Conservation (phyloP, 2,329 filamentous ascomycete species). For the Fonsecaea nubica region DNA sequence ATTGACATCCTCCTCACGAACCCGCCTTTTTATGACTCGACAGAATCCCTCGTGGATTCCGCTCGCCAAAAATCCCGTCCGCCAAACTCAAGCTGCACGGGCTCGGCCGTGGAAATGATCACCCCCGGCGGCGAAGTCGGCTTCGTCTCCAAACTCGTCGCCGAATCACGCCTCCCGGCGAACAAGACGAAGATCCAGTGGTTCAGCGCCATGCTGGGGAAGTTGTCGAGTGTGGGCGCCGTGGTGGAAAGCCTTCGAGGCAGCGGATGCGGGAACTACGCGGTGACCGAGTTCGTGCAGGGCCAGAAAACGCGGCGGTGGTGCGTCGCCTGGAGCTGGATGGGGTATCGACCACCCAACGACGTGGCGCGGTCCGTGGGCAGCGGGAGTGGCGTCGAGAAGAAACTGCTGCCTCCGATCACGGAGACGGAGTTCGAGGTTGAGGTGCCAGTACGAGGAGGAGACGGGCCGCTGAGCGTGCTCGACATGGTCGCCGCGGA, state of each 20-base stretch:
- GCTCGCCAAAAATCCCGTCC: constrained; percentile 70
- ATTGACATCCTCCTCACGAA: constrained; percentile 93
- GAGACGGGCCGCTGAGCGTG: constrained; percentile 1
- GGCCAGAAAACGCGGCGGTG: constrained; percentile 81
- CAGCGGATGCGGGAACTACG: constrained; percentile 74
- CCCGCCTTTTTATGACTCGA: constrained; percentile 88
- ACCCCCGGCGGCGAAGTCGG: constrained; percentile 76
- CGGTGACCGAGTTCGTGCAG: constrained; percentile 79
- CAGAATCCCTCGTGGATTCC: constrained; percentile 69
- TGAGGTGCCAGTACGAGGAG: constrained; percentile 43
- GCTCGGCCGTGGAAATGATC: constrained; percentile 84
- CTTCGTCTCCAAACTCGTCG: constrained; percentile 74
- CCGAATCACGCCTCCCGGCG: constrained; percentile 54
- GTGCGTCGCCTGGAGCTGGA: constrained; percentile 89
- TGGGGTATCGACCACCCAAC: constrained; percentile 67
- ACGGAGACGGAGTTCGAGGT: constrained; percentile 56
- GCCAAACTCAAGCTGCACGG: constrained; percentile 74
- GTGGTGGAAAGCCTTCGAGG: constrained; percentile 66
- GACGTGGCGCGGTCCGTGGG: constrained; percentile 50
- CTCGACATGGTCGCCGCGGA: constrained; percentile 54
- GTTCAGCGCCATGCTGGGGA: constrained; percentile 93
- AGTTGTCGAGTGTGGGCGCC: constrained; percentile 67
- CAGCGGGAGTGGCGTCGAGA: constrained; percentile 49
- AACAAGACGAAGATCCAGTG: constrained; percentile 67
- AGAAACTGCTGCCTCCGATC: constrained; percentile 60